These are phyloP conservation scores for Aureobasidium mangrovei DNA, from an alignment of 2,329 filamentous ascomycete species.

Conservation along the genomic window DNA sequence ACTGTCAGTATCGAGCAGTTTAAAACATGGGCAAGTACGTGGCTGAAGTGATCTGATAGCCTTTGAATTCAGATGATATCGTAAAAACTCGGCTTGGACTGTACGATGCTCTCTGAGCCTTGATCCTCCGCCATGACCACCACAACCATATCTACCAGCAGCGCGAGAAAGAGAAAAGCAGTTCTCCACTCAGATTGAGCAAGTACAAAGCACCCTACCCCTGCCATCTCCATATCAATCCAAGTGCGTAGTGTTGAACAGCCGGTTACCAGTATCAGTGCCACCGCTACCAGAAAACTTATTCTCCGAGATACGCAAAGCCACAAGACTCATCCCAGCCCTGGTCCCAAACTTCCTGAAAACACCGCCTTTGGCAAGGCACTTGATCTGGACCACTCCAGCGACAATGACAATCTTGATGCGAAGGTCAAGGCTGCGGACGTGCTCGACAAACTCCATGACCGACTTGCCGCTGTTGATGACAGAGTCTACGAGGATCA, in stretches of 20 bases:
- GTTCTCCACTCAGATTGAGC: no score
- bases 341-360: conserved; percentile 18
- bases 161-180: no score
- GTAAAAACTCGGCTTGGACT: no score
- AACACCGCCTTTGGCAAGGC: conserved; percentile 12
- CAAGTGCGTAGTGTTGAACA: conserved; percentile 47
- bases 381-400: conserved; percentile 43
- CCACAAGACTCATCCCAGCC: conserved; percentile 36
- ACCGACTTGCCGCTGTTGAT: conserved; percentile 50
- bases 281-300: conserved; percentile 44
- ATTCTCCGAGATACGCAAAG: conserved; percentile 49
- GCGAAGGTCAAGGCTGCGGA: conserved; percentile 33
- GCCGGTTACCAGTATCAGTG: conserved; percentile 51
- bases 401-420: conserved; percentile 47
- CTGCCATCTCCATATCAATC: no score
- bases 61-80: no score
- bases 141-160: no score
- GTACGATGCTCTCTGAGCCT: no score
- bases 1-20: no score
- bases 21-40: no score
- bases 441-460: conserved; percentile 39
- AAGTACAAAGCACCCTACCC: no score
- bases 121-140: no score
- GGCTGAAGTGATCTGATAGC: no score
- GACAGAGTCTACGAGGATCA: conserved; percentile 53